phyloP scores from a whole-genome alignment of 2,329 filamentous ascomycete genomes.

The Xylariaceae sp. region DNA sequence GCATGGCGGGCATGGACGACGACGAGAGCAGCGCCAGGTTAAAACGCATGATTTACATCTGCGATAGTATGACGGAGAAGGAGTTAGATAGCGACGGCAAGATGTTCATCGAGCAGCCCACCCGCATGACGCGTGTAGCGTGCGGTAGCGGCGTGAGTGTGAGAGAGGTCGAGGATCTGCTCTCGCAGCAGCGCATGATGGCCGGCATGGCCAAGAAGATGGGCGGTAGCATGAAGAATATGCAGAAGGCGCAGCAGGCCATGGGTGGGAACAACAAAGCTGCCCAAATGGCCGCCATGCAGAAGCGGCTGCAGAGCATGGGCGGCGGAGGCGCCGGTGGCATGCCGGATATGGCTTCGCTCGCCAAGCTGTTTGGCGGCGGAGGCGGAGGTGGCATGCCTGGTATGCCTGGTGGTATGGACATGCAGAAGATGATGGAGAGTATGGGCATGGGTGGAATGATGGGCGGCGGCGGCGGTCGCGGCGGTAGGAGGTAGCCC shows the following conservation, averaged over 20 bases:
- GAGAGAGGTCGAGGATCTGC: slow-evolving; percentile 87
- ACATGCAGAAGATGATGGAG: slow-evolving; percentile 79
- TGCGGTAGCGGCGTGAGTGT: slow-evolving; percentile 88
- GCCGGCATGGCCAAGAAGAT: slow-evolving; percentile 99
- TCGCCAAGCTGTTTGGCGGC: slow-evolving; percentile 90
- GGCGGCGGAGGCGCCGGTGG: slow-evolving; percentile 66
- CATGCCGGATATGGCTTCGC: slow-evolving; percentile 78
- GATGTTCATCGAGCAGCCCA: slow-evolving; percentile 87
- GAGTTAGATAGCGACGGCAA: slow-evolving; percentile 96
- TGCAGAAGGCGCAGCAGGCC: slow-evolving; percentile 87
- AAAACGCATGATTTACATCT: slow-evolving; percentile 98
- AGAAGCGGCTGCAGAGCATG: slow-evolving; percentile 92
- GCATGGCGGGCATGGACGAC: slow-evolving; percentile 91
- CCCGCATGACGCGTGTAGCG: slow-evolving; percentile 88
- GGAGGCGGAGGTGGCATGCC: slow-evolving; percentile 54
- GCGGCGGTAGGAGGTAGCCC: slow-evolving; percentile 29
- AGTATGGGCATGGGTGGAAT: slow-evolving; percentile 65
- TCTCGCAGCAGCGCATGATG: slow-evolving; percentile 99
- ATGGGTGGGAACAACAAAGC: slow-evolving; percentile 90
- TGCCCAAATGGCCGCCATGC: slow-evolving; percentile 94
- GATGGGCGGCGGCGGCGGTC: slow-evolving; percentile 41
- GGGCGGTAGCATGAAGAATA: slow-evolving; percentile 96
- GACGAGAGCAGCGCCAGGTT: slow-evolving; percentile 92
- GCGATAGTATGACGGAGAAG: slow-evolving; percentile 95
- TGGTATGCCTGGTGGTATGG: slow-evolving; percentile 68